These are phyloP conservation scores for Nymphaea thermarum DNA, from an alignment of 164 flowering plant species.

Conservation along the genomic window DNA sequence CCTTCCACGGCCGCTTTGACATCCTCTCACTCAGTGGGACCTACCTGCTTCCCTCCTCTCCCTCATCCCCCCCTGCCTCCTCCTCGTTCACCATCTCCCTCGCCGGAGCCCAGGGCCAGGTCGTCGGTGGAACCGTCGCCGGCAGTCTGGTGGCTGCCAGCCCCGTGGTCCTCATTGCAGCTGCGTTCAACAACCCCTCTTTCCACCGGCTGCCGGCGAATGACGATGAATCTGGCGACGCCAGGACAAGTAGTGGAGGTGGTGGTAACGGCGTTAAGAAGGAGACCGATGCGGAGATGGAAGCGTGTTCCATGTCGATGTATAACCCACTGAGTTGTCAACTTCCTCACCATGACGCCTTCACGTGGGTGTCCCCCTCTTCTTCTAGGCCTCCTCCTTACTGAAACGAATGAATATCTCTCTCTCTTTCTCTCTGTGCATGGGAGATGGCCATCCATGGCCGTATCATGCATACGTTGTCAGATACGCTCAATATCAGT, in stretches of 20 bases:
- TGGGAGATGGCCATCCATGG: too few relatives aligned
- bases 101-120: conserved; percentile 63
- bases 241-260: not conserved
- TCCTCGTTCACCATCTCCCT: conserved; percentile 23
- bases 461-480: too few relatives aligned
- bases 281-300: not conserved
- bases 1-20: conserved; percentile 66
- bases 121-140: conserved; percentile 56
- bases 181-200: conserved; percentile 34
- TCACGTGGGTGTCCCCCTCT: too few relatives aligned
- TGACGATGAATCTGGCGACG: conserved; percentile 15
- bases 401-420: too few relatives aligned
- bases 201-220: conserved; percentile 40
- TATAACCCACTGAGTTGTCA: conserved; percentile 15
- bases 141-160: conserved; percentile 41
- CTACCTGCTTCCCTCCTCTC: conserved; percentile 11
- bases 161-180: conserved; percentile 42
- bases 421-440: too few relatives aligned
- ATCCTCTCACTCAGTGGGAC: conserved; percentile 60
- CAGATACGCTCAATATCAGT: too few relatives aligned
- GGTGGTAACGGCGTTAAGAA: not conserved
- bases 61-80: conserved; percentile 7
- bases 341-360: conserved; percentile 9
- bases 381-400: too few relatives aligned
- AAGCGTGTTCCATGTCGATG: conserved; percentile 4